Conservation (phyloP, 1,284 basidiomycete genomes). For the Cryptococcus sp. region DNA sequence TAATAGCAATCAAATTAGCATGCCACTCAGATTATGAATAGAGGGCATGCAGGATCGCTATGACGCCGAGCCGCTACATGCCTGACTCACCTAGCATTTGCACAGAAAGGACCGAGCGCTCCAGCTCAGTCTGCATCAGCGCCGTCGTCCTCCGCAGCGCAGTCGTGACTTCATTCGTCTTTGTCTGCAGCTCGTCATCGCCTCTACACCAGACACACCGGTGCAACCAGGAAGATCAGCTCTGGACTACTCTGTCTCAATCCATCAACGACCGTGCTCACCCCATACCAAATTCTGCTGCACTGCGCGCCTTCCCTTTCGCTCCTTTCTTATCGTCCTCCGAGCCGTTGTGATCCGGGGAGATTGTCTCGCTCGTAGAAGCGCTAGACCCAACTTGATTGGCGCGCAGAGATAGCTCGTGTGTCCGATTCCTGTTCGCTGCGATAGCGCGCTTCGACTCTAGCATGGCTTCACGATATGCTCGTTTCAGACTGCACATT, state of each 20-base stretch:
- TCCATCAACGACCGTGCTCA: constrained; percentile 4
- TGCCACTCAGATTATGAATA: neutral
- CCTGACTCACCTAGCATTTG: constrained; percentile 84
- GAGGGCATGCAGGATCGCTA: neutral
- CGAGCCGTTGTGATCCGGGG: neutral
- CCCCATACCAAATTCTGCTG: constrained; percentile 21
- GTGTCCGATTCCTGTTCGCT: constrained; percentile 9
- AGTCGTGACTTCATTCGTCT: constrained; percentile 82
- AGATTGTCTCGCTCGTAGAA: constrained; percentile 26
- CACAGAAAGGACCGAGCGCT: constrained; percentile 77
- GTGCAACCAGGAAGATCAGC: neutral
- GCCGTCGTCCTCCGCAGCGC: constrained; percentile 78
- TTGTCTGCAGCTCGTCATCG: constrained; percentile 82
- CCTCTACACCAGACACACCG: constrained; percentile 50
- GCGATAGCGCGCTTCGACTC: constrained; percentile 26
- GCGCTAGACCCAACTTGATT: too few relatives aligned
- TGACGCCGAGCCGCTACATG: neutral
- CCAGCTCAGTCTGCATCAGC: constrained; percentile 85
- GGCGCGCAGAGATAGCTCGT: constrained; percentile 10
- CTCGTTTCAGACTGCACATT: constrained; percentile 20
- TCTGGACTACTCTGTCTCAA: neutral
- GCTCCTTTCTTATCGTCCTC: constrained; percentile 10
- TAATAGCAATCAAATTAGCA: neutral
- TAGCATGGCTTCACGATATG: constrained; percentile 38
- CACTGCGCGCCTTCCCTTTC: constrained; percentile 17